Evolutionary conservation across 2,329 filamentous ascomycete species (phyloP).

Genomic region (Kalaharituber pfeilii): DNA sequence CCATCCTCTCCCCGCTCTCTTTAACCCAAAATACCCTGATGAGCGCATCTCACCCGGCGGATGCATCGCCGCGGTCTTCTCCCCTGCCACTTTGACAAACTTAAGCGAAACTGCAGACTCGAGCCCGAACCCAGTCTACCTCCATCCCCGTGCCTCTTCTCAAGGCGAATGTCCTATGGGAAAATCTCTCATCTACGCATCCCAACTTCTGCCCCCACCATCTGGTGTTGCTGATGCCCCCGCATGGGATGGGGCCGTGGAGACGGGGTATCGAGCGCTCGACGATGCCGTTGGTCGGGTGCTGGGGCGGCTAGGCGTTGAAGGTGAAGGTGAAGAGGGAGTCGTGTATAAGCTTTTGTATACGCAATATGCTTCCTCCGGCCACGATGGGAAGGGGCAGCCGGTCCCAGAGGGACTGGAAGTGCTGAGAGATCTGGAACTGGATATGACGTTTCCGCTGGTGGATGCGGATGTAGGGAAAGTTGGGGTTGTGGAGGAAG

Average conservation of each 20-base stretch:
- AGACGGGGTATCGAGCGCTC: constrained; percentile 4
- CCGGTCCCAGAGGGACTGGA: neutral
- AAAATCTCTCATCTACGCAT: constrained; percentile 1
- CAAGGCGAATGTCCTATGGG: constrained; percentile 14
- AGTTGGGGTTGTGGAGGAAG: neutral
- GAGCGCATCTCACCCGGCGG: constrained; percentile 12
- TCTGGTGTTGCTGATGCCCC: neutral
- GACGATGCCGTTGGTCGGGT: constrained; percentile 2
- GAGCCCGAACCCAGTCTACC: constrained; percentile 9
- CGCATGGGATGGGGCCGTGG: neutral
- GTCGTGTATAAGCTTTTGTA: neutral
- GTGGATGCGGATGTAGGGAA: neutral
- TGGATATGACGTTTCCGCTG: neutral
- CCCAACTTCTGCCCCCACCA: constrained; percentile 4
- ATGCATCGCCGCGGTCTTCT: constrained; percentile 8
- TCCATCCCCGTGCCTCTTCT: constrained; percentile 5
- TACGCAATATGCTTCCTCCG: neutral
- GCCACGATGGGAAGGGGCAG: too few relatives aligned
- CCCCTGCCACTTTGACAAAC: neutral
- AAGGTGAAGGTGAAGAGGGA: neutral
- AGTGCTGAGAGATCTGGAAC: neutral
- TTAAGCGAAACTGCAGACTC: too few relatives aligned
- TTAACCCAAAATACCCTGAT: constrained; percentile 14
- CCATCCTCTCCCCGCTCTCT: constrained; percentile 2
- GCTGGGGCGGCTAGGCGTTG: neutral